Conservation (phyloP, 768 basidiomycete genomes). For the Royoungia palumana region DNA sequence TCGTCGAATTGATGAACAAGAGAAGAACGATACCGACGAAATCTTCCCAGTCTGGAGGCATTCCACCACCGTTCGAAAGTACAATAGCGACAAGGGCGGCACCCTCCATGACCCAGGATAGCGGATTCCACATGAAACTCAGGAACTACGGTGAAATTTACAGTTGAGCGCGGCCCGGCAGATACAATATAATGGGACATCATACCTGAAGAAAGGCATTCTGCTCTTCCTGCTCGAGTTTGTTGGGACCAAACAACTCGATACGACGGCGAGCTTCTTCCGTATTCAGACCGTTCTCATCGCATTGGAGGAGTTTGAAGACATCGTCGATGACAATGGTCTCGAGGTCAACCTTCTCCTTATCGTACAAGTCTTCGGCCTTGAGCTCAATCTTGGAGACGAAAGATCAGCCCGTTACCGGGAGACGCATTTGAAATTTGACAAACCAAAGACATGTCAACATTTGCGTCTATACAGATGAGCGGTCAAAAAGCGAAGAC, state of each 20-base stretch:
- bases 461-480: constrained; percentile 68
- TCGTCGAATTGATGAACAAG: constrained; percentile 89
- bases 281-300: constrained; percentile 68
- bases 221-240: constrained; percentile 86
- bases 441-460: constrained; percentile 77
- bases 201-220: constrained; percentile 83
- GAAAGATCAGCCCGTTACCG: not conserved
- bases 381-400: constrained; percentile 69
- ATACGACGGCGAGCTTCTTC: constrained; percentile 83
- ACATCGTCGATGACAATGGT: constrained; percentile 96
- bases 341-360: constrained; percentile 99
- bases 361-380: constrained; percentile 93
- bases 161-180: constrained; percentile 1
- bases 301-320: constrained; percentile 92
- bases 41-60: constrained; percentile 94
- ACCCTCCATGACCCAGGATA: constrained; percentile 99
- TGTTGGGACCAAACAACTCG: constrained; percentile 95
- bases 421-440: constrained; percentile 3
- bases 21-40: constrained; percentile 95
- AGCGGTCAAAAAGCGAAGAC: constrained; percentile 2
- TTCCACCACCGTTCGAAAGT: constrained; percentile 85
- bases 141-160: constrained; percentile 53
- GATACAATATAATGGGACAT: constrained; percentile 6
- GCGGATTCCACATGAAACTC: constrained; percentile 99
- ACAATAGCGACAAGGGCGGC: constrained; percentile 93